Conservation (phyloP, 441 rosid genomes). For the Manihot esculenta region DNA sequence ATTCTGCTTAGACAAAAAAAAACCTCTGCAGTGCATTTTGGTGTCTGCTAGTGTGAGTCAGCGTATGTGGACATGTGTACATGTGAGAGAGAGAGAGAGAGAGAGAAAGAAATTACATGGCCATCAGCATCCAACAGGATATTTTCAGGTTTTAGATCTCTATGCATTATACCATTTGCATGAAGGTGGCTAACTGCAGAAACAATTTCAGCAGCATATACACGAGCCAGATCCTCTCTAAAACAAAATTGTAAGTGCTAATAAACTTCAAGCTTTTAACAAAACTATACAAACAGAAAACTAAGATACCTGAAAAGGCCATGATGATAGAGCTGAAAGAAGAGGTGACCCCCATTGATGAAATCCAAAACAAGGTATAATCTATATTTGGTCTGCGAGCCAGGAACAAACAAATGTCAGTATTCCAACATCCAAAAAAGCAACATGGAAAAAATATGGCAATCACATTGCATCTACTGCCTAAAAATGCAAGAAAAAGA, state of each 20-base stretch:
- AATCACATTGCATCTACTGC: neutral
- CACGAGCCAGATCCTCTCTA: constrained; percentile 93
- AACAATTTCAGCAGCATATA: constrained; percentile 88
- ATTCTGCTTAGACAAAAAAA: too few species aligned
- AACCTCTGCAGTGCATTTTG: neutral
- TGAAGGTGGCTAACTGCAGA: constrained; percentile 93
- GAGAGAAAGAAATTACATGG: constrained; percentile 52
- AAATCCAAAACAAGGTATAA: constrained; percentile 88
- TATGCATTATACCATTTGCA: constrained; percentile 93
- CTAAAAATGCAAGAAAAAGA: neutral
- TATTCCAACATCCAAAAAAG: neutral
- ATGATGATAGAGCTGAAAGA: constrained; percentile 93
- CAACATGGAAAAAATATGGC: neutral
- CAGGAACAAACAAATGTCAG: constrained; percentile 4
- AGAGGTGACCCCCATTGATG: constrained; percentile 93
- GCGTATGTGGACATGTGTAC: too few species aligned
- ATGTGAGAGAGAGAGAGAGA: neutral
- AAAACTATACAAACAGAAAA: neutral
- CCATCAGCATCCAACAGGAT: constrained; percentile 83
- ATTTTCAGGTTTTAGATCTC: constrained; percentile 97
- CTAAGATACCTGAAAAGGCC: constrained; percentile 81
- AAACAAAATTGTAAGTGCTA: constrained; percentile 18
- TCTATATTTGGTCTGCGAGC: constrained; percentile 80
- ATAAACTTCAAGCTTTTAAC: constrained; percentile 18
- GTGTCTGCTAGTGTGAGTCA: too few species aligned